Evolutionary conservation across 306 rosid species (phyloP), one percentile per base, ranked within the genome.

Genomic region (Corylus heterophylla): DNA sequence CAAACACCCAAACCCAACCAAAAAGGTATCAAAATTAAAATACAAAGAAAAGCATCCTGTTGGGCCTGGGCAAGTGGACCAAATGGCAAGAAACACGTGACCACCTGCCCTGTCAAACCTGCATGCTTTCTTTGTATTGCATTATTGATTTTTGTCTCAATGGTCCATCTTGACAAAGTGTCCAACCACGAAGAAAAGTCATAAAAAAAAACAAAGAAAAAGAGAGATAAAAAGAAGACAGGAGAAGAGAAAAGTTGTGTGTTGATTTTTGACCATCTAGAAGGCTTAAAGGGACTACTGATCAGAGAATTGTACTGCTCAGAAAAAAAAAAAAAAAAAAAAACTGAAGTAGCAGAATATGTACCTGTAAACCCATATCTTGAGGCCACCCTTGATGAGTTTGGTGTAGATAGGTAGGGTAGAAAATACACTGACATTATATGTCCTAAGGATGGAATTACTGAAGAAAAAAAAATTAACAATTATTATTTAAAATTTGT

Each of bases 321-420:
- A 39, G 44, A 3, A 39, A 9, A 4, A 25, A 10, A 7, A 58
- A 4, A 25, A 58, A 10, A 27, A 59, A 3, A 35, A 55, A 18
- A 55, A n/a, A 20, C 1, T 4, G n/a, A 8, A 18, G 8, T 2
- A 7, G 42, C 45, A 12, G 8, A 29, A 63, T 67, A 37, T 67
- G 63, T 76, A 88, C 92, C 92, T 88, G 80, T 86, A 88, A 74
- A 88, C 66, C 92, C 92, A 88, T 55, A 88, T 86, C 78, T 88
- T 84, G 67, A 88, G 88, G 2, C 85, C 89, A 58, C 89, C 86
- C 80, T 84, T 84, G 69, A 75, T 74, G 85, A 88, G 92, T 86
- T 88, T 88, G 75, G 92, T 79, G 80, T 88, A 86, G 62, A 82
- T 73, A 37, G 92, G 89, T 5, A 88, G 88, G 69, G 82, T 71